phyloP scores from a whole-genome alignment of 306 rosid species.

The Potentilla sterilis region DNA sequence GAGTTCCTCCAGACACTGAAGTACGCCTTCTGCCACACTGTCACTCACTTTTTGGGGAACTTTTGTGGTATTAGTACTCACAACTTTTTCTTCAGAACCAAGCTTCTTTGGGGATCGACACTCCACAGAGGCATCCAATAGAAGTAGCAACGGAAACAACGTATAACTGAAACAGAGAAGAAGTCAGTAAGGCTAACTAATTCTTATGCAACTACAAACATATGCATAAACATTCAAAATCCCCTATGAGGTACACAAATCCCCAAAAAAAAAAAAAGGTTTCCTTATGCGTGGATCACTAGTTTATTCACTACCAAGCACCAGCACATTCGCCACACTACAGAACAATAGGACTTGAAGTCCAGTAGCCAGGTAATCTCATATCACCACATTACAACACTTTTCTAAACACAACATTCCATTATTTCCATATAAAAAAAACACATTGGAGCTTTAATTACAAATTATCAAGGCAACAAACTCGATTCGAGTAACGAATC shows the following conservation, averaged over 20 bases:
- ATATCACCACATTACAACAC: background rate
- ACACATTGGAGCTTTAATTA: background rate
- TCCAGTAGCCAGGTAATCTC: background rate
- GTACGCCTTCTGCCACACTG: slow-evolving; percentile 78
- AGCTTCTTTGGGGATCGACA: slow-evolving; percentile 58
- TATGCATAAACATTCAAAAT: background rate
- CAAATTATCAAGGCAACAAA: background rate
- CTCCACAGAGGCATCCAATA: slow-evolving; percentile 70
- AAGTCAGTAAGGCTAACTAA: background rate
- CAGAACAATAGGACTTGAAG: background rate
- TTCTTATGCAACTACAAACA: background rate
- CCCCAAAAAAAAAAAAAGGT: no score
- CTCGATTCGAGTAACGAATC: background rate
- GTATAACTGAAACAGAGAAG: slow-evolving; percentile 50
- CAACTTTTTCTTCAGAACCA: slow-evolving; percentile 48
- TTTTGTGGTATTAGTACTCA: slow-evolving; percentile 23
- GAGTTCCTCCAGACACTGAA: slow-evolving; percentile 80
- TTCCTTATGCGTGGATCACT: no score
- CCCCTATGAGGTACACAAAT: background rate
- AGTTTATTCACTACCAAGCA: background rate
- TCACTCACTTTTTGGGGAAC: slow-evolving; percentile 58
- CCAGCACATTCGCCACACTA: background rate
- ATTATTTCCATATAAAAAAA: background rate
- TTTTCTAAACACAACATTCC: background rate
- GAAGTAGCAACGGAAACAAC: slow-evolving; percentile 80